Conservation (phyloP, 768 basidiomycete species). For the Leccinum barrowsii region DNA sequence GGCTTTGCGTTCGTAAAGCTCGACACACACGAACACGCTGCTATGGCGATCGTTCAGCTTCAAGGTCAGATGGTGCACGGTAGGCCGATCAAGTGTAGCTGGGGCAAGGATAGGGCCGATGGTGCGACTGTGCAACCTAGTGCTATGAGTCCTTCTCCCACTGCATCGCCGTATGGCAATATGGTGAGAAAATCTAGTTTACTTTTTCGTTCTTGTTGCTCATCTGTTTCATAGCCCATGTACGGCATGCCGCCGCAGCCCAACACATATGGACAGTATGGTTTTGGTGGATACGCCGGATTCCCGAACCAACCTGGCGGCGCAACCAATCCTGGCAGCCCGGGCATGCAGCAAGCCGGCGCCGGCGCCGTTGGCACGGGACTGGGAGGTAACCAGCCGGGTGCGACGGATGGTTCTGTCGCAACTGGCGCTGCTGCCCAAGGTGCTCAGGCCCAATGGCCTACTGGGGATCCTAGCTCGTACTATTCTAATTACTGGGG, state of each 20-base stretch:
- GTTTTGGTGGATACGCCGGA: conserved; percentile 69
- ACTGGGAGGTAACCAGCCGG: conserved; percentile 53
- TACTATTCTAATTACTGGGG: conserved; percentile 87
- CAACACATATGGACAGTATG: conserved; percentile 69
- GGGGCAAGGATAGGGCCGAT: conserved; percentile 94
- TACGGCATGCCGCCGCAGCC: conserved; percentile 89
- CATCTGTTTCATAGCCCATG: conserved; percentile 56
- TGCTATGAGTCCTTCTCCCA: conserved; percentile 60
- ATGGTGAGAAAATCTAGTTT: conserved; percentile 47
- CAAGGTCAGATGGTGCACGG: conserved; percentile 98
- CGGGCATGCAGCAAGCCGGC: conserved; percentile 55
- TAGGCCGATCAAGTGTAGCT: conserved; percentile 95
- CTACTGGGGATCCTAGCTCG: conserved; percentile 63
- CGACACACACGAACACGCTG: conserved; percentile 97
- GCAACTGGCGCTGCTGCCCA: conserved; percentile 47
- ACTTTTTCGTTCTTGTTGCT: background rate
- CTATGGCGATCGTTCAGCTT: conserved; percentile 95
- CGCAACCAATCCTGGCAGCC: conserved; percentile 41
- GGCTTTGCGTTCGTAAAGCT: conserved; percentile 99
- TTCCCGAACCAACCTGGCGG: conserved; percentile 60
- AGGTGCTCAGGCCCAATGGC: conserved; percentile 74
- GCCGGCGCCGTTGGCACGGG: conserved; percentile 51
- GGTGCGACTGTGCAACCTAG: conserved; percentile 52
- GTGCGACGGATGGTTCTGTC: conserved; percentile 52
- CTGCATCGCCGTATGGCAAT: conserved; percentile 66